These are phyloP conservation scores for Fusarium verrucosum DNA, from an alignment of 2,329 filamentous ascomycete species.

Conservation along the genomic window DNA sequence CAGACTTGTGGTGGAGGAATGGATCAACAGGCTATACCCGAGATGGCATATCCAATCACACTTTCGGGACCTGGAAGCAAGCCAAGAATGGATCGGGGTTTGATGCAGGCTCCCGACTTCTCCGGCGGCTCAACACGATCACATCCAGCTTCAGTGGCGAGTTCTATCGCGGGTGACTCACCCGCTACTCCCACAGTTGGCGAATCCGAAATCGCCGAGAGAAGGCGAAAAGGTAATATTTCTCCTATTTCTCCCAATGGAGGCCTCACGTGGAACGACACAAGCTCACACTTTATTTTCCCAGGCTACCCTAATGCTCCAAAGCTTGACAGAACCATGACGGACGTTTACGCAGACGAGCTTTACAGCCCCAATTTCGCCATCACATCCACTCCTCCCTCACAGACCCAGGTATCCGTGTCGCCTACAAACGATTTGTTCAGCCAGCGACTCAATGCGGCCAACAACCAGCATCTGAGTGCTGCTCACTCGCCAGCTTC, in stretches of 20 bases:
- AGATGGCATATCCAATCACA: constrained; percentile 54
- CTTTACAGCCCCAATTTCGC: constrained; percentile 78
- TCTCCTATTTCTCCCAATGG: constrained; percentile 26
- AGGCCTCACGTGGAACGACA: constrained; percentile 13
- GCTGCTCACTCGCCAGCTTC: constrained; percentile 63
- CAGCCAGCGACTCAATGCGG: constrained; percentile 78
- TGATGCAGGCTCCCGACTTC: constrained; percentile 59
- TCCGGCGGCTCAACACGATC: constrained; percentile 54
- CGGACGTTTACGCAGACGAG: constrained; percentile 85
- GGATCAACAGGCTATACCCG: constrained; percentile 48
- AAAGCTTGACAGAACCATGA: constrained; percentile 86
- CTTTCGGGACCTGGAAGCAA: constrained; percentile 51
- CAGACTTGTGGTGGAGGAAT: constrained; percentile 47
- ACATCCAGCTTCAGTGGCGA: constrained; percentile 66
- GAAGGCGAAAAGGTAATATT: constrained; percentile 64
- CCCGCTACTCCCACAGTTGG: constrained; percentile 64
- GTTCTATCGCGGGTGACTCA: constrained; percentile 66
- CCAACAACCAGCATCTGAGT: constrained; percentile 76
- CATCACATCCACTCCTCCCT: constrained; percentile 65
- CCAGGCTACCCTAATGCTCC: constrained; percentile 66
- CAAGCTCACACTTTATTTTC: constrained; percentile 68
- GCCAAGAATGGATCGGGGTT: constrained; percentile 52
- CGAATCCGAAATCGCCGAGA: constrained; percentile 60
- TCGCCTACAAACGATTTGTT: constrained; percentile 69
- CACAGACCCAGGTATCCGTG: constrained; percentile 57